phyloP scores from a whole-genome alignment of 1,139 yeast genomes.

The Casaregolazyma suthepensis region DNA sequence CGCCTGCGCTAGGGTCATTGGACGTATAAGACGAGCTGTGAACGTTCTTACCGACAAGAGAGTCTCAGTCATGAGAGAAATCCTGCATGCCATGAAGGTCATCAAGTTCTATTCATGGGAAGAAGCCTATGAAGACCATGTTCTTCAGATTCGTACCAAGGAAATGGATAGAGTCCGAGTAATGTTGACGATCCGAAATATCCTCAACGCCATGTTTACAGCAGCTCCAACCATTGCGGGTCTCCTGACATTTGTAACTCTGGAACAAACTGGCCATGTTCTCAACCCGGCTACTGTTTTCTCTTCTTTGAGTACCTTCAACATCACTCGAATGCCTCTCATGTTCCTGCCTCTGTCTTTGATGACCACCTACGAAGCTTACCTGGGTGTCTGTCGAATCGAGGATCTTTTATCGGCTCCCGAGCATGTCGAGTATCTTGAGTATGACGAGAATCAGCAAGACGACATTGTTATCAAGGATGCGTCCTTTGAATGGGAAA shows the following conservation, averaged over 20 bases:
- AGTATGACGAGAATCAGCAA: conserved; percentile 28
- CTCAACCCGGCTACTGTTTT: conserved; percentile 68
- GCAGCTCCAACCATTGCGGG: conserved; percentile 64
- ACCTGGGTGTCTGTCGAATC: conserved; percentile 55
- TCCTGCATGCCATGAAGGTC: conserved; percentile 57
- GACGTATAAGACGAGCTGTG: conserved; percentile 40
- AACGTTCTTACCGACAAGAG: conserved; percentile 50
- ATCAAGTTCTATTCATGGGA: conserved; percentile 78
- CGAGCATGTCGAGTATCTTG: conserved; percentile 32
- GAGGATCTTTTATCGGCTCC: conserved; percentile 47
- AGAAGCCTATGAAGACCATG: conserved; percentile 44
- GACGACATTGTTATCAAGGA: conserved; percentile 40
- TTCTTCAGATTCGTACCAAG: conserved; percentile 41
- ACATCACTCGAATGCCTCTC: conserved; percentile 62
- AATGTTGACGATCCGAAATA: conserved; percentile 37
- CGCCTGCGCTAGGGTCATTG: conserved; percentile 36
- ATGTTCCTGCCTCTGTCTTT: conserved; percentile 62
- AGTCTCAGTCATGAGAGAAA: conserved; percentile 57
- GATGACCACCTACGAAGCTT: conserved; percentile 63
- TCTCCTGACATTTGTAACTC: conserved; percentile 64
- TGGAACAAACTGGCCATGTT: conserved; percentile 49
- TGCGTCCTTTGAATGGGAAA: conserved; percentile 69
- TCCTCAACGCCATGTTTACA: conserved; percentile 56
- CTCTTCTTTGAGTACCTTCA: conserved; percentile 72
- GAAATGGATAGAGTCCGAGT: conserved; percentile 37